Base-by-base conservation (phyloP, 495 filamentous ascomycete genomes). In the Penicillium lividum region DNA sequence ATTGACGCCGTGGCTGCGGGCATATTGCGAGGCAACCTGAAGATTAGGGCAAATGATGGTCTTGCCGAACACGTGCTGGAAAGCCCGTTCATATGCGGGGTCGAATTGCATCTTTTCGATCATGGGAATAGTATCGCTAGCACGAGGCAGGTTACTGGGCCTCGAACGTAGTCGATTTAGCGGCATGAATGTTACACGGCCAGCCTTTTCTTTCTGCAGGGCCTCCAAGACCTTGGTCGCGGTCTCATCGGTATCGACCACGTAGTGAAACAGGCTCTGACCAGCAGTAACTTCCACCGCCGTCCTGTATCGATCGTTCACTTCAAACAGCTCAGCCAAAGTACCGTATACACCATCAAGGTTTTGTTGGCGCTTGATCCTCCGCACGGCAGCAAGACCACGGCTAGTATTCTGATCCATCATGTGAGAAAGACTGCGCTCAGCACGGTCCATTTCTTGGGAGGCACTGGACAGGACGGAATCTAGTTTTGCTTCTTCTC, bases 181-280 rank as follows among this genome's bases (percentile, higher is more conserved):
- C 1, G 94, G 94, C 85, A 99, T 92, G 63, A 96, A 97, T 2
- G 95, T 98, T 29, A 98, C 81, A 64, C 94, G 85, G n/a, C 94
- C 94, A 16, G 88, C 84, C 55, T 84, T 87, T 54, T 87, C 84
- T 53, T 89, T 89, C 67, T 92, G 85, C 22, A 99, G 78, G 13
- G 88, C 82, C 63, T 93, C 89, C 13, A 92, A 80, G 15, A 96
- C 85, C 53, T 83, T 83, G 1, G 91, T 90, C 0, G 92, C 92
- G 3, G 93, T 97, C 38, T 89, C 84, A 53, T 93, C 93, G 40
- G 87, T 96, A 69, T 99, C 94, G 46, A 97, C 92, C 27, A 99
- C 91, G 63, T 96, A 95, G 73, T 99, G 91, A 74, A 99, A 99
- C 7, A 99, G 77, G 69, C 91, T 95, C 59, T 88, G 87, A 6